Percentiles rank a stretch among this genome's conserved stretches.
phyloP scores from a whole-genome alignment of 225 moss, liverwort and hornwort species.

The Physcomitrium patens region DNA sequence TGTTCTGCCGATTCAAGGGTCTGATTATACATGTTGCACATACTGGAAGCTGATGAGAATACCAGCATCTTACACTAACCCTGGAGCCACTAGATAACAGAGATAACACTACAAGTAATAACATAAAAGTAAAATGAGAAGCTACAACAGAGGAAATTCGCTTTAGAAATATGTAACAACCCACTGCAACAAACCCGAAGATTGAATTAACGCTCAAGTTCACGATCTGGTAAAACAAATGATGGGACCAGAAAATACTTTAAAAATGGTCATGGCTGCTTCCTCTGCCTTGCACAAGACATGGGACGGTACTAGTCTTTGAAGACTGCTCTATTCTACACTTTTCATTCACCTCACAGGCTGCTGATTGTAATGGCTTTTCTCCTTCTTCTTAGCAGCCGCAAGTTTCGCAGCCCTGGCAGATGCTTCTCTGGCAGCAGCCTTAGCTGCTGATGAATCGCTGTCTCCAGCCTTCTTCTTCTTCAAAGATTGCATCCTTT shows the following conservation, averaged over 20 bases:
- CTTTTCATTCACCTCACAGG: conserved; percentile 37
- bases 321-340: conserved; percentile 8
- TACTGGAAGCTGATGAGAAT: conserved; percentile 1
- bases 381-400: conserved; percentile 43
- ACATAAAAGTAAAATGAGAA: neutral
- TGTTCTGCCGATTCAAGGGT: neutral
- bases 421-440: conserved; percentile 68
- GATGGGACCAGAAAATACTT: conserved; percentile 21
- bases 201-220: conserved; percentile 1
- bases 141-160: neutral
- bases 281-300: neutral
- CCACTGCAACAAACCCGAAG: conserved; percentile 2
- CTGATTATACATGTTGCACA: conserved; percentile 2
- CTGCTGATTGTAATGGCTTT: conserved; percentile 40
- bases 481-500: conserved; percentile 29
- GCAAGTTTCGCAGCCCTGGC: conserved; percentile 75
- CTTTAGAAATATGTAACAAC: neutral
- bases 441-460: conserved; percentile 42
- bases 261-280: conserved; percentile 25
- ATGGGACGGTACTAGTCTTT: conserved; percentile 2
- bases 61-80: conserved; percentile 20
- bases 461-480: conserved; percentile 29
- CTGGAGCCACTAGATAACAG: neutral
- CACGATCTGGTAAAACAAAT: conserved; percentile 14
- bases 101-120: conserved; percentile 12